Conservation (phyloP, 1,139 yeast species). For the Kodamaea derodonti region DNA sequence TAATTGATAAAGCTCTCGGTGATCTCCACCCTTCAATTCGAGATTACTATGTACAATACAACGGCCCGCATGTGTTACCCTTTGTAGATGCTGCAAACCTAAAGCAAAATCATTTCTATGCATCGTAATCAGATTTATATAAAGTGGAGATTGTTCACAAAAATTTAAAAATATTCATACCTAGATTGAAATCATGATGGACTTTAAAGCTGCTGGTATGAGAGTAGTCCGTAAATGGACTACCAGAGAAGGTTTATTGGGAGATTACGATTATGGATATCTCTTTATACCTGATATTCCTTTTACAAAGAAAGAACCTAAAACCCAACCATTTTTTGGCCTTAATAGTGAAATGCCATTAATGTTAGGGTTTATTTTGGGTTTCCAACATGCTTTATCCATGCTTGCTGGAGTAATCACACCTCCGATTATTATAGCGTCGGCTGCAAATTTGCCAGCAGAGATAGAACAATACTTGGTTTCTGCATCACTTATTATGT, state of each 20-base stretch:
- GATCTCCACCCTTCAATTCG: neutral
- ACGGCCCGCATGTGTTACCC: neutral
- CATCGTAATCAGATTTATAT: no score
- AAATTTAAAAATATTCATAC: no score
- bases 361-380: slow-evolving; percentile 67
- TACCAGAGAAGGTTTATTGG: slow-evolving; percentile 73
- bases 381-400: slow-evolving; percentile 82
- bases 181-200: no score
- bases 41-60: neutral
- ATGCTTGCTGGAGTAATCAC: slow-evolving; percentile 89
- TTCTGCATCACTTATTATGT: slow-evolving; percentile 68
- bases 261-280: slow-evolving; percentile 77
- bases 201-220: slow-evolving; percentile 16
- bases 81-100: no score
- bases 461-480: slow-evolving; percentile 65
- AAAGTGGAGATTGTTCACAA: no score
- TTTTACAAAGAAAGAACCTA: slow-evolving; percentile 47
- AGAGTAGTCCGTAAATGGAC: slow-evolving; percentile 45
- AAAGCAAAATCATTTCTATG: no score
- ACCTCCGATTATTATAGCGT: slow-evolving; percentile 74
- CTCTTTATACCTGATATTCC: slow-evolving; percentile 78
- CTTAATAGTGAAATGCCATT: slow-evolving; percentile 76
- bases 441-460: slow-evolving; percentile 52
- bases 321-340: slow-evolving; percentile 77
- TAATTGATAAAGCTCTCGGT: neutral